Evolutionary conservation across 495 filamentous ascomycete genomes (phyloP).

Genomic region (Aspergillus mulundensis): DNA sequence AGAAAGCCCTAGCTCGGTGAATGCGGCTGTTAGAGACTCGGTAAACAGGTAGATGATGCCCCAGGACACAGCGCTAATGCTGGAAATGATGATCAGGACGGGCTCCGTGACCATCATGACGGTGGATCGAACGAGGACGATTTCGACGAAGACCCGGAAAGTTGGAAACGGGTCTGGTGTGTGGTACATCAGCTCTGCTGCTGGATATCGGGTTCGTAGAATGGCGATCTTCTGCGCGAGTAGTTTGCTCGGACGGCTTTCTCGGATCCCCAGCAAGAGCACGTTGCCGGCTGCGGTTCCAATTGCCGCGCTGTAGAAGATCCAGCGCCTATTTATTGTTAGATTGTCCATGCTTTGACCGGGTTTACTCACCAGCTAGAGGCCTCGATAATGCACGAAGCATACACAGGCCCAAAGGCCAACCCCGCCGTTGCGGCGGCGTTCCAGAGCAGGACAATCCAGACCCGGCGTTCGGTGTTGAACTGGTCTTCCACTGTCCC

Average conservation of each 20-base stretch:
- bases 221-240: no score
- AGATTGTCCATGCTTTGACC: not conserved
- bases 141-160: no score
- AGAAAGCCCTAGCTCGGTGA: not conserved
- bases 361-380: conserved; percentile 26
- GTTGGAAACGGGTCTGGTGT: no score
- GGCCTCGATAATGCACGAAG: conserved; percentile 29
- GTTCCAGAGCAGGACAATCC: conserved; percentile 43
- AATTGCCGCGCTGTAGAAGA: conserved; percentile 9
- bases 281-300: not conserved
- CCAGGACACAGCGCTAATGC: not conserved
- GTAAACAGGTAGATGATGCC: conserved; percentile 2
- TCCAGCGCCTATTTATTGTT: conserved; percentile 31
- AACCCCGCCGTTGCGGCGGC: conserved; percentile 35
- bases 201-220: no score
- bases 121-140: no score
- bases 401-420: conserved; percentile 38
- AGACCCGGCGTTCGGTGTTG: conserved; percentile 36
- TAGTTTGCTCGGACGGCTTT: not conserved
- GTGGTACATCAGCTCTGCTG: no score
- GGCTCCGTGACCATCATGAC: no score
- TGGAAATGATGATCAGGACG: not conserved
- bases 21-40: not conserved
- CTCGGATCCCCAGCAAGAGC: not conserved
- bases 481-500: conserved; percentile 51